Base-by-base conservation (phyloP, 768 basidiomycete species). In the Cystofilobasidium capitatum region DNA sequence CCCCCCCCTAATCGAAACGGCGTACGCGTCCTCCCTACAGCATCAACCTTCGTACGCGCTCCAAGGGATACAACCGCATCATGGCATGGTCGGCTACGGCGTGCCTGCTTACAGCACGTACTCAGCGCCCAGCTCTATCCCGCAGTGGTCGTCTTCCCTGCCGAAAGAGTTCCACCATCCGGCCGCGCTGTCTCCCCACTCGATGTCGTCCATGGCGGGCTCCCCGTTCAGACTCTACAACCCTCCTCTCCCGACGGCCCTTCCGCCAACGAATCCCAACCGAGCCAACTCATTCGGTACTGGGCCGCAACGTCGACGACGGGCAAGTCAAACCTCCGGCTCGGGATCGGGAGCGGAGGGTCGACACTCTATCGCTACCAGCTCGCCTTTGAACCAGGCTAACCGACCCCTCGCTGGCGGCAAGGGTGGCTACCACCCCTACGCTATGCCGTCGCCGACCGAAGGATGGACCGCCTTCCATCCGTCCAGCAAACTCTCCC, bases 81-180 rank as follows among this genome's bases (percentile, higher is more conserved):
- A 26, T 31, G 14, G 29, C n/a, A 33, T 14, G 29, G n/a, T 55
- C 31, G 13, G 29, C 5, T 55, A 55, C 51, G 51, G 51, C 29
- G 29, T 31, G 14, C 51, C 26, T 12, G 13, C 29, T 26, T n/a
- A 55, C 31, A 31, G 13, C 29, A 55, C 51, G 2, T 55, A 55
- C 51, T 55, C 51, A 17, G 51, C 51, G 7, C 1, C 29, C 5
- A 20, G 3, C 13, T 20, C 31, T 5, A 16, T 1, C 51, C 5
- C 51, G 14, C 51, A 55, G 51, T 55, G 51, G 51, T 55, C 51
- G 26, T 55, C 51, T 14, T 55, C 51, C 29, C 29, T 55, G 31
- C 51, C 51, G 14, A 55, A 55, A 31, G 51, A 55, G 17, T 55
- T 55, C 13, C 31, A 4, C 16, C 51, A 55, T 20, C 51, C 10